Conservation (phyloP, 495 filamentous ascomycete species). For the Penicillium parvum region DNA sequence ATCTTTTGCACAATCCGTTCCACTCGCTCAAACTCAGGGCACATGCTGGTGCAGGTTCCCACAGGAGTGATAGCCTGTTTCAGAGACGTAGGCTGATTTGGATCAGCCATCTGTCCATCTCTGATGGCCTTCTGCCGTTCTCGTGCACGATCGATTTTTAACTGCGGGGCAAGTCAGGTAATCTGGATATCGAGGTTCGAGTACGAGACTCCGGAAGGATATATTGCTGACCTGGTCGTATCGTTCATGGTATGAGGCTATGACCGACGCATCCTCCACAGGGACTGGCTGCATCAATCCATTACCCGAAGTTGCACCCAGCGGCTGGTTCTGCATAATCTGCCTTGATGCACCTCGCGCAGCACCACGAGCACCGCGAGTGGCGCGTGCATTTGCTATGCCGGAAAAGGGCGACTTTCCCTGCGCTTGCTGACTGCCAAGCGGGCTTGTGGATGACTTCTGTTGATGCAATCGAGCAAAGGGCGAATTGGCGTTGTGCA, state of each 20-base stretch:
- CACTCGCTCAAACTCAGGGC: conserved; percentile 82
- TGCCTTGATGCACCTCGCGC: conserved; percentile 9
- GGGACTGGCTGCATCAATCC: conserved; percentile 5
- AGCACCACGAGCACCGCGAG: conserved; percentile 7
- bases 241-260: conserved; percentile 34
- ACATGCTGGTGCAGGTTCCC: conserved; percentile 91
- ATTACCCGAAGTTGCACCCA: conserved; percentile 1
- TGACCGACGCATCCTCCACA: conserved; percentile 22
- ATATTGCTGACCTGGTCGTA: conserved; percentile 39
- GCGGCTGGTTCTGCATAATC: conserved; percentile 5
- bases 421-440: conserved; percentile 13
- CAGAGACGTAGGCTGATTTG: conserved; percentile 73
- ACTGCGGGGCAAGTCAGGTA: conserved; percentile 32
- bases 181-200: background rate
- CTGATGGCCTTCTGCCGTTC: conserved; percentile 66
- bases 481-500: conserved; percentile 20
- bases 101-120: conserved; percentile 79
- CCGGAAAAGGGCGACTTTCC: conserved; percentile 20
- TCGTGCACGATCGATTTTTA: conserved; percentile 63
- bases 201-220: background rate
- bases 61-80: conserved; percentile 82
- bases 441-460: conserved; percentile 12
- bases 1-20: conserved; percentile 68
- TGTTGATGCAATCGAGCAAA: conserved; percentile 31
- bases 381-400: conserved; percentile 9